A percentile compares a stretch with the other conserved stretches of the same genome.
These are phyloP conservation scores for Neotropicomus parvogracilis DNA, from an alignment of 1,284 basidiomycete genomes.

Conservation along the genomic window DNA sequence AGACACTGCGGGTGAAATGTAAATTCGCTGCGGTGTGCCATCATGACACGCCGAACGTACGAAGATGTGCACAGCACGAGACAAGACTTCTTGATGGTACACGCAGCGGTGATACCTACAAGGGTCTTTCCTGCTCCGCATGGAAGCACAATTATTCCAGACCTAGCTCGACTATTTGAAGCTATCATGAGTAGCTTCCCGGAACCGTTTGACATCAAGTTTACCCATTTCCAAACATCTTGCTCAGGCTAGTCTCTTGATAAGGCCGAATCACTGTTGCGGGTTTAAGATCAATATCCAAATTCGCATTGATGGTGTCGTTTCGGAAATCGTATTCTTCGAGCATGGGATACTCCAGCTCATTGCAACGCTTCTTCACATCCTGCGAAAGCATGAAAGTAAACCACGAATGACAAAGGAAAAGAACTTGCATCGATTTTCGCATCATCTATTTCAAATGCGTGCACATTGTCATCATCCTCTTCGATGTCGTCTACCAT, in stretches of 20 bases:
- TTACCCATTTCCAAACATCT: conserved; percentile 98
- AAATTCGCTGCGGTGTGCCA: not conserved
- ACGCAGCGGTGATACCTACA: conserved; percentile 98
- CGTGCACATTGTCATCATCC: conserved; percentile 92
- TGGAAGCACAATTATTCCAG: conserved; percentile 97
- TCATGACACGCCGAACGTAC: conserved; percentile 47
- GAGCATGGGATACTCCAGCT: conserved; percentile 92
- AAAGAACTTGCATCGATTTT: conserved; percentile 76
- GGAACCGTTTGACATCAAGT: conserved; percentile 19
- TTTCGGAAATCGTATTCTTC: conserved; percentile 99
- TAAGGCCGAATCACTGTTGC: conserved; percentile 95
- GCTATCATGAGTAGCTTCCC: conserved; percentile 3
- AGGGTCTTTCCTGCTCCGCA: conserved; percentile 99
- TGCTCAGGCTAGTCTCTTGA: conserved; percentile 94
- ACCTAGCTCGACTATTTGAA: conserved; percentile 77
- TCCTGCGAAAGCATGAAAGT: conserved; percentile 47
- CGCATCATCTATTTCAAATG: conserved; percentile 89
- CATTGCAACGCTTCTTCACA: conserved; percentile 90
- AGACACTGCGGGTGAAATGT: conserved; percentile 58
- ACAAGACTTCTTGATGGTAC: conserved; percentile 98
- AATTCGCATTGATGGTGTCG: conserved; percentile 89
- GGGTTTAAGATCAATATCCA: conserved; percentile 96
- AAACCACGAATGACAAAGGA: not conserved
- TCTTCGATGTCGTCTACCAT: conserved; percentile 87
- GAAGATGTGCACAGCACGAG: conserved; percentile 97